These are phyloP conservation scores for Fallopia convolvulus DNA, from an alignment of 148 eudicot species.

Conservation along the genomic window DNA sequence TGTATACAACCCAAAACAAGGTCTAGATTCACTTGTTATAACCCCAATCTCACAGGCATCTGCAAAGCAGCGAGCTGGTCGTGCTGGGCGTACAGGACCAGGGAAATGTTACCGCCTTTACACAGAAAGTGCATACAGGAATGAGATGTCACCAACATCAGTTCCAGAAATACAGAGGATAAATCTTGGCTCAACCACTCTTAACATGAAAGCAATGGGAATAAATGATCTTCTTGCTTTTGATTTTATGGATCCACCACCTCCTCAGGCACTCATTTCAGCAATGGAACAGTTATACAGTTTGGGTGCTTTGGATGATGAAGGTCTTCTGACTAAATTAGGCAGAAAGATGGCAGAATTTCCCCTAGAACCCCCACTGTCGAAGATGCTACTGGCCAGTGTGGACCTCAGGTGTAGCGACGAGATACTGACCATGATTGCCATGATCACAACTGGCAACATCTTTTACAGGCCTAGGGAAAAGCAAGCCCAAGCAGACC, in stretches of 20 bases:
- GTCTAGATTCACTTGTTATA: constrained; percentile 66
- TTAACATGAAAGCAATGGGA: constrained; percentile 87
- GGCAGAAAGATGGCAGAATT: constrained; percentile 94
- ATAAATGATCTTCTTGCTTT: constrained; percentile 78
- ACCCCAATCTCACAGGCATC: constrained; percentile 84
- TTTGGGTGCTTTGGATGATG: constrained; percentile 89
- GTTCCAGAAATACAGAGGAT: constrained; percentile 88
- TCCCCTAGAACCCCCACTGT: constrained; percentile 81
- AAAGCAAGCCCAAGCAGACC: constrained; percentile 93
- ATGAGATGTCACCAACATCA: constrained; percentile 84
- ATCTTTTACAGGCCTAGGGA: constrained; percentile 85
- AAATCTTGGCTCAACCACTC: constrained; percentile 67
- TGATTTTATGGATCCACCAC: constrained; percentile 95
- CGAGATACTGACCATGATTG: constrained; percentile 87
- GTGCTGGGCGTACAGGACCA: constrained; percentile 93
- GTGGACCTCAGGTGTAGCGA: constrained; percentile 92
- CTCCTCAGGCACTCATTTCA: constrained; percentile 89
- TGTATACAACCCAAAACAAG: constrained; percentile 79
- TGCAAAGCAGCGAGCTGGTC: constrained; percentile 87
- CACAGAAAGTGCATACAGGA: constrained; percentile 84
- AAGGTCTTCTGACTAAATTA: constrained; percentile 82
- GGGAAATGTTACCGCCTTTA: constrained; percentile 94
- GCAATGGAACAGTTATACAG: constrained; percentile 90
- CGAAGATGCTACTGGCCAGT: constrained; percentile 88
- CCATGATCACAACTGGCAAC: constrained; percentile 92